phyloP scores from a whole-genome alignment of 1,139 yeast species.

The Kluyveromyces marxianus region DNA sequence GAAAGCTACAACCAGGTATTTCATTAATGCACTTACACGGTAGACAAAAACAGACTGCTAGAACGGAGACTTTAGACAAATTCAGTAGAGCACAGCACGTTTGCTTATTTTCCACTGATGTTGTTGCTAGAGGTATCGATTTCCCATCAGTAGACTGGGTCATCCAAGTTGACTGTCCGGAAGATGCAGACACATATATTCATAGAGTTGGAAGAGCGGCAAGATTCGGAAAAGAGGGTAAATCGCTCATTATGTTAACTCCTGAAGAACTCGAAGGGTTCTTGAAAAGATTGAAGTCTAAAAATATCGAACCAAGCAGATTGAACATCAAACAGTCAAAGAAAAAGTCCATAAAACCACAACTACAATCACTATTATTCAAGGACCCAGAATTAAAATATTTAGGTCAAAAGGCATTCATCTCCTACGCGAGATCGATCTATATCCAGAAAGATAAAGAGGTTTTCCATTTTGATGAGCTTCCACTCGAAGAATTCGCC shows the following conservation, averaged over 20 bases:
- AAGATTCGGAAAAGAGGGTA: slow-evolving; percentile 84
- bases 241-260: slow-evolving; percentile 71
- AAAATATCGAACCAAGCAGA: slow-evolving; percentile 62
- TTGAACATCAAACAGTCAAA: slow-evolving; percentile 71
- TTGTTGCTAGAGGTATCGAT: slow-evolving; percentile 95
- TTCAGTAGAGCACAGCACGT: slow-evolving; percentile 82
- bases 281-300: slow-evolving; percentile 51
- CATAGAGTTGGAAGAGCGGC: slow-evolving; percentile 98
- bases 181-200: slow-evolving; percentile 88
- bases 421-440: slow-evolving; percentile 79
- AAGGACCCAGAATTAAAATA: slow-evolving; percentile 87
- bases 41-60: slow-evolving; percentile 87
- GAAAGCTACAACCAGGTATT: slow-evolving; percentile 93
- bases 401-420: slow-evolving; percentile 91
- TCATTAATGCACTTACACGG: slow-evolving; percentile 90
- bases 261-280: slow-evolving; percentile 81
- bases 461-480: slow-evolving; percentile 64
- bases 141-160: slow-evolving; percentile 99
- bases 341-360: slow-evolving; percentile 72
- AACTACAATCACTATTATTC: slow-evolving; percentile 84
- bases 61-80: slow-evolving; percentile 82
- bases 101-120: slow-evolving; percentile 91
- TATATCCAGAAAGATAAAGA: slow-evolving; percentile 83
- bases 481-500: slow-evolving; percentile 82
- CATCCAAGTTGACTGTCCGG: slow-evolving; percentile 92